phyloP scores from a whole-genome alignment of 2,329 filamentous ascomycete genomes.

The Neonectria ditissima region DNA sequence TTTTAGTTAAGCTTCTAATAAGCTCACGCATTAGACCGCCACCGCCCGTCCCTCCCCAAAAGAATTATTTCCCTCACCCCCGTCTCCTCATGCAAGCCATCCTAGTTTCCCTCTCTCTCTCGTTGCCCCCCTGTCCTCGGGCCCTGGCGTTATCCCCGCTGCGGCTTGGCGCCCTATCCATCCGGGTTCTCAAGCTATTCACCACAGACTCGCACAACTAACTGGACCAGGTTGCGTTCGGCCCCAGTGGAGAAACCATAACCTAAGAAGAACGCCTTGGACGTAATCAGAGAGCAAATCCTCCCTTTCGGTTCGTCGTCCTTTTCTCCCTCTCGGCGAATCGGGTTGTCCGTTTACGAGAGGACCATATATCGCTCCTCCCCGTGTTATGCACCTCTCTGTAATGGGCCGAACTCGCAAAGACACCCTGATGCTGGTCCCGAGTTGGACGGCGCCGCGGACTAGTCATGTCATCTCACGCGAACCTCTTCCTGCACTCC shows the following conservation, averaged over 20 bases:
- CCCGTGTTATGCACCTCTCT: not conserved
- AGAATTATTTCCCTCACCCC: slow-evolving; percentile 2
- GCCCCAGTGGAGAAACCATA: not conserved
- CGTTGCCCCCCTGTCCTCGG: not conserved
- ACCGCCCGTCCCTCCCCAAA: not conserved
- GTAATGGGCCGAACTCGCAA: too few species aligned
- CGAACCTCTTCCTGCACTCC: slow-evolving; percentile 13
- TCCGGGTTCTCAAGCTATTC: slow-evolving; percentile 38
- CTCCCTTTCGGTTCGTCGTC: not conserved
- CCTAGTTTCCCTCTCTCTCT: not conserved
- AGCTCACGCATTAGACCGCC: slow-evolving; percentile 9
- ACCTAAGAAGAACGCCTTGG: not conserved
- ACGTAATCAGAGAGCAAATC: not conserved
- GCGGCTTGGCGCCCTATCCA: slow-evolving; percentile 32
- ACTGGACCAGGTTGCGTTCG: not conserved
- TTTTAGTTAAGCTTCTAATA: slow-evolving; percentile 28
- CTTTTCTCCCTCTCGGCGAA: not conserved
- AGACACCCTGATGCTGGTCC: not conserved
- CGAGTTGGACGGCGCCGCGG: not conserved
- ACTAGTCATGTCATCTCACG: slow-evolving; percentile 22
- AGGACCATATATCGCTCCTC: not conserved
- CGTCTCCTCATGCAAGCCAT: not conserved
- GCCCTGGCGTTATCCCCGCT: slow-evolving; percentile 1
- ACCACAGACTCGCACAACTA: not conserved
- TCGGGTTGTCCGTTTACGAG: not conserved